Evolutionary conservation across 345 rosid species (phyloP).

Genomic region (Populus nigra): DNA sequence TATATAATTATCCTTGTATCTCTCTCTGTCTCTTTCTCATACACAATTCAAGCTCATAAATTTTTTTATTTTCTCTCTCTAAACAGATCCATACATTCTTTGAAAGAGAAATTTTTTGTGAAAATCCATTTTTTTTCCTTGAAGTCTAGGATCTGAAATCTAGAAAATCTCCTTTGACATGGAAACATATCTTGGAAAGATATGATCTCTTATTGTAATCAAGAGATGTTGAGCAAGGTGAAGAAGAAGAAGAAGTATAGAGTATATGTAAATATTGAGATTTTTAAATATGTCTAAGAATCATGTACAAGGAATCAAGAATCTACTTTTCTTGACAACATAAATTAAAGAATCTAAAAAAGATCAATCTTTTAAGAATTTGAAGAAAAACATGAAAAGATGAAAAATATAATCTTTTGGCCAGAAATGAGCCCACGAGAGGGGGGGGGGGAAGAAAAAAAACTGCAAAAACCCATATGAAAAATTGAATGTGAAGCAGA

Average conservation of each 20-base stretch:
- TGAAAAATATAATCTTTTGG: conserved; percentile 15
- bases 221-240: background rate
- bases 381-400: conserved; percentile 29
- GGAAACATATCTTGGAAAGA: too few relatives aligned
- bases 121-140: too few relatives aligned
- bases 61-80: too few relatives aligned
- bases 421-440: background rate
- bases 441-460: background rate
- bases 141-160: too few relatives aligned
- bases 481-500: background rate
- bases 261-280: background rate
- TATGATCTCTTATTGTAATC: background rate
- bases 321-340: conserved; percentile 30
- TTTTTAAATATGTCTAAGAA: conserved; percentile 21
- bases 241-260: background rate
- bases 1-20: too few relatives aligned
- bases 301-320: conserved; percentile 33
- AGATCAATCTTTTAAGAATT: conserved; percentile 25
- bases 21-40: too few relatives aligned
- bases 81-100: too few relatives aligned
- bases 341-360: conserved; percentile 36
- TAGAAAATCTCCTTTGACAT: too few relatives aligned
- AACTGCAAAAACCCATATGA: conserved; percentile 1
- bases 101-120: too few relatives aligned
- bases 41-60: too few relatives aligned